Conservation (phyloP, 345 rosid species). For the Rubroshorea leprosula region DNA sequence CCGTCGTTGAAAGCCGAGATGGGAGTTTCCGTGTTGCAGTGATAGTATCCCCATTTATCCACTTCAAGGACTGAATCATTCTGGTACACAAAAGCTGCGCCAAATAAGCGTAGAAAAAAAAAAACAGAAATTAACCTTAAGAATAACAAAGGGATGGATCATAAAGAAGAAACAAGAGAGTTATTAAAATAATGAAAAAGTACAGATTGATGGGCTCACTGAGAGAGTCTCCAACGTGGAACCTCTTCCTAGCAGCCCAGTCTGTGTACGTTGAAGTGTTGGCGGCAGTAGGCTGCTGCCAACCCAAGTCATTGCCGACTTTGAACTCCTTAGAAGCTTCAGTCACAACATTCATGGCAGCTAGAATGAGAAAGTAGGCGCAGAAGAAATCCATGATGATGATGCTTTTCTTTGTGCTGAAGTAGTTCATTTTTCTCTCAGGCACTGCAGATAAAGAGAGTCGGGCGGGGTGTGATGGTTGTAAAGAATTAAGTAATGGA, state of each 20-base stretch:
- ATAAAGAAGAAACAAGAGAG: background rate
- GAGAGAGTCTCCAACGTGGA: constrained; percentile 65
- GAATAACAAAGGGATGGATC: background rate
- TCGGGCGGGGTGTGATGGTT: too few relatives aligned
- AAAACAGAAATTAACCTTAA: background rate
- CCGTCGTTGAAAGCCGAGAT: constrained; percentile 49
- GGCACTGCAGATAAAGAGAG: too few relatives aligned
- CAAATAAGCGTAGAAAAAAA: background rate
- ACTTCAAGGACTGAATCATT: constrained; percentile 71
- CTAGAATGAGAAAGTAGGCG: constrained; percentile 13
- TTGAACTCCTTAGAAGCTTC: constrained; percentile 40
- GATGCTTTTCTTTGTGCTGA: too few relatives aligned
- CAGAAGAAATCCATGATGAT: background rate
- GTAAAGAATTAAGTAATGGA: too few relatives aligned
- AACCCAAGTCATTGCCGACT: constrained; percentile 60
- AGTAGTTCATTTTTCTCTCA: too few relatives aligned
- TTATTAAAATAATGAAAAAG: too few relatives aligned
- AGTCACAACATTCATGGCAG: constrained; percentile 14
- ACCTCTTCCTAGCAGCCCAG: constrained; percentile 63
- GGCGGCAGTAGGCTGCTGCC: constrained; percentile 51
- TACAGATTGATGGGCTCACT: too few relatives aligned
- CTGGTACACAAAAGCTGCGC: constrained; percentile 61
- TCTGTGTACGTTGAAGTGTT: constrained; percentile 36
- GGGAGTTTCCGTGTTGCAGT: constrained; percentile 51
- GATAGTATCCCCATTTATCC: constrained; percentile 71